Evolutionary conservation across 108 stramenopile species (phyloP), one percentile per base, ranked within the genome.

Genomic region (Pseudonitzschia multistriata): DNA sequence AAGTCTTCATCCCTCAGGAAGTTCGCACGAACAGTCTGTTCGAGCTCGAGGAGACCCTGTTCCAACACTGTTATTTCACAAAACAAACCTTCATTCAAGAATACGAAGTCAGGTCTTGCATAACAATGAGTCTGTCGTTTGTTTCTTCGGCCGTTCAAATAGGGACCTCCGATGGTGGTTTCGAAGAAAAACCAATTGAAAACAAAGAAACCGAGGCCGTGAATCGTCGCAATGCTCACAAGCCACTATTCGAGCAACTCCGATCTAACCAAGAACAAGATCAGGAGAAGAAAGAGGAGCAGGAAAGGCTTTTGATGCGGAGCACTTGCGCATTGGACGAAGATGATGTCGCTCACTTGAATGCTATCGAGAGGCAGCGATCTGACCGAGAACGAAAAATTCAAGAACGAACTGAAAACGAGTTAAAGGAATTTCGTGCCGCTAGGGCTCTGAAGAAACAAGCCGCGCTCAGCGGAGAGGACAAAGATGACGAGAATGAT

Each of bases 231-330:
- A 71, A 71, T 34, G 65, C 70, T 0, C 72, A 83, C 78, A 86
- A 86, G 62, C 90, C 93, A 15, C 80, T 94, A 21, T 91, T 91
- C 78, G 93, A 94, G 78, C 93, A 94, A 74, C 78, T 94, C 0
- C 88, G 90, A 25, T 66, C 82, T 34, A 94, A 91, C 77, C 79
- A 83, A 59, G 93, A 91, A 49, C 77, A 84, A 34, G 87, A 84
- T 55, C 77, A 89, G 63, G 85, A 79, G 25, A 77, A 86, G 49
- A 68, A 78, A 33, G 92, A 87, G 24, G 89, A 90, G 75, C 53
- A 72, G 29, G 93, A 88, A 22, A 88, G 89, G 73, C 53, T 74
- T 21, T 77, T 88, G 54, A 80, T 93, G 84, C 64, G 88, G 7
- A 88, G 88, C 19, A 86, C 87, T 31, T 34, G 77, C 2, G 75